Conservation (phyloP, 1,139 yeast genomes). For the Saccharomycopsis hybrid region DNA sequence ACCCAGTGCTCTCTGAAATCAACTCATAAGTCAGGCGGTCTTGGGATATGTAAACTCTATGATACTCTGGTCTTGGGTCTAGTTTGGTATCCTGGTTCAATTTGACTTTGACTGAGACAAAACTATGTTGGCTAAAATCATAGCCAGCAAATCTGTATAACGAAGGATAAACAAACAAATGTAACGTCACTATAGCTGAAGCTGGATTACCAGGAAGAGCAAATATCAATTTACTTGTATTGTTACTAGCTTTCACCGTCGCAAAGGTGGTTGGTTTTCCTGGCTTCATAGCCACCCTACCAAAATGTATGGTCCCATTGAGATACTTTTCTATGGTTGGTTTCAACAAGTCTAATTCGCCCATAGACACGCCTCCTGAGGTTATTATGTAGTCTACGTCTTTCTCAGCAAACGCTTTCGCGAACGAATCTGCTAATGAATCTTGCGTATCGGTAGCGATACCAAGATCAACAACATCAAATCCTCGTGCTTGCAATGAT, state of each 20-base stretch:
- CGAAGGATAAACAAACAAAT: conserved; percentile 42
- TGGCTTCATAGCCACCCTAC: conserved; percentile 48
- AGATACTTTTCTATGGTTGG: conserved; percentile 37
- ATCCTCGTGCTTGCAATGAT: conserved; percentile 31
- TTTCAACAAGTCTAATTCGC: conserved; percentile 42
- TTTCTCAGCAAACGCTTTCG: conserved; percentile 25
- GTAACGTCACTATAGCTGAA: conserved; percentile 40
- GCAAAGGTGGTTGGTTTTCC: conserved; percentile 52
- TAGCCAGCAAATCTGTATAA: conserved; percentile 32
- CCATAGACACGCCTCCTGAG: conserved; percentile 53
- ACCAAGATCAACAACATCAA: conserved; percentile 35
- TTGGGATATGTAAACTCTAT: conserved; percentile 34
- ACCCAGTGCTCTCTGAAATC: conserved; percentile 38
- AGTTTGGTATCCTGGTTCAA: conserved; percentile 29
- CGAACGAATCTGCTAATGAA: conserved; percentile 26
- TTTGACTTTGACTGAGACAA: conserved; percentile 31
- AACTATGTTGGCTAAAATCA: conserved; percentile 17
- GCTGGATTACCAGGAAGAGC: conserved; percentile 52
- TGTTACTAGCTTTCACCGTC: conserved; percentile 27
- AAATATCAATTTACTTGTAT: conserved; percentile 30
- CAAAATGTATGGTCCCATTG: conserved; percentile 42
- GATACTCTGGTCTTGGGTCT: conserved; percentile 46
- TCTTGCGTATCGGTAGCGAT: conserved; percentile 34
- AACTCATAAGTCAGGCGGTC: conserved; percentile 23
- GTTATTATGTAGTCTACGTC: conserved; percentile 39